Evolutionary conservation across 2,329 filamentous ascomycete species (phyloP), one percentile per base, ranked within the genome.

Genomic region (Beauveria sp.): DNA sequence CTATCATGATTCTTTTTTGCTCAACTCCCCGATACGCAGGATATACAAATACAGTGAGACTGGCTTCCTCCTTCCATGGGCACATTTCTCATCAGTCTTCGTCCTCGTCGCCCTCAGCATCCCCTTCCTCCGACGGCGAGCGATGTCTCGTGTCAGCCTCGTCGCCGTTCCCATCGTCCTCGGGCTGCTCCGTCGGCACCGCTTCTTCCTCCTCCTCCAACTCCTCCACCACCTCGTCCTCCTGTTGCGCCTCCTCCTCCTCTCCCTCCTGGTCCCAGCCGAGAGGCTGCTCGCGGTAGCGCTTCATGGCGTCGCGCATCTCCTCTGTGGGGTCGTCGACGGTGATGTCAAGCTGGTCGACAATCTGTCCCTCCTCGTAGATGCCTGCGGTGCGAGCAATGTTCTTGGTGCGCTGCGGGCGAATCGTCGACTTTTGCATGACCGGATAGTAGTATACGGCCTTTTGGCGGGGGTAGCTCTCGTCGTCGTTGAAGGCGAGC

Each of bases 391-490:
- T 82, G 52, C 82, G 80, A 51, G 83, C 80, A 65, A 87, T 86
- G 69, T 85, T 85, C 77, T 84, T 87, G 64, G 79, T 82, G 62
- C 86, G 80, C 72, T 87, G 85, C 34, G 84, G 84, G 50, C 84
- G 79, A 67, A 89, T 83, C 24, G 79, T 79, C 52, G 80, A 83
- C 60, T 84, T 82, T 72, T 88, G 85, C 74, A 88, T 83, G 65
- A 89, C 79, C 4, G 87, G 87, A 67, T 88, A 89, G 73, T 88
- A 89, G 72, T 86, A 88, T 14, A 81, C 83, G 7, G 80, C 86
- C 70, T 83, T 84, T 65, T 83, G 79, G 61, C 75, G 73, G 56
- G 79, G 79, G 64, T 80, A 77, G 54, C 74, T 68, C 26, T 73
- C 79, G 64, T 82, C 81, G 64, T 85, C 80, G 66, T 84, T 80